Percentiles rank a stretch among this genome's conserved stretches.
phyloP scores from a whole-genome alignment of 371 early-diverging fungal species.

The Capillidium rhysosporum region DNA sequence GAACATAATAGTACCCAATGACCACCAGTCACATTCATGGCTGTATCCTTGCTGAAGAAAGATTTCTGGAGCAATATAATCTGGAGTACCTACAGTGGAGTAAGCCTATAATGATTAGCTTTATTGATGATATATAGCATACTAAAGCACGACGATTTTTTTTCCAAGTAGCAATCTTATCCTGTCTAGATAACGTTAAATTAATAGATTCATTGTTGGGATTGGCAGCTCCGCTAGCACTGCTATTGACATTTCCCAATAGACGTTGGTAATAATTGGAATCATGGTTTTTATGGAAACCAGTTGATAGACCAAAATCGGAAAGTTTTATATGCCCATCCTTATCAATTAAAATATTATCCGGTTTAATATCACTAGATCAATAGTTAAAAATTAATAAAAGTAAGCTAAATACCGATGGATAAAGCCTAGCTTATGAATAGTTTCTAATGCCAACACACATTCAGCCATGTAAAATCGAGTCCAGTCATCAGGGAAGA shows the following conservation, averaged over 20 bases:
- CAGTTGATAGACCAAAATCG: slow-evolving; percentile 96
- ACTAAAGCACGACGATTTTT: slow-evolving; percentile 74
- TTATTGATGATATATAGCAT: background rate
- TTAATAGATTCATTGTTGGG: slow-evolving; percentile 36
- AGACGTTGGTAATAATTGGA: slow-evolving; percentile 76
- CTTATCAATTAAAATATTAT: slow-evolving; percentile 66
- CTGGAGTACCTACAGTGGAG: slow-evolving; percentile 94
- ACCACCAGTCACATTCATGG: slow-evolving; percentile 99
- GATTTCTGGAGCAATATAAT: slow-evolving; percentile 95
- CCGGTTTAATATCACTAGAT: slow-evolving; percentile 66
- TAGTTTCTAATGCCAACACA: slow-evolving; percentile 80
- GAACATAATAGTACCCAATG: slow-evolving; percentile 97
- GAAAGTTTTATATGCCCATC: slow-evolving; percentile 80
- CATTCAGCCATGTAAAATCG: slow-evolving; percentile 97
- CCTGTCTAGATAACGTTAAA: slow-evolving; percentile 56
- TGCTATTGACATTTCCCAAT: slow-evolving; percentile 13
- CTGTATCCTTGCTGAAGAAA: slow-evolving; percentile 88
- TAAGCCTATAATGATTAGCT: slow-evolving; percentile 24
- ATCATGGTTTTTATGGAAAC: slow-evolving; percentile 95
- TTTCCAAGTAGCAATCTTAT: slow-evolving; percentile 90
- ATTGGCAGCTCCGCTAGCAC: slow-evolving; percentile 20
- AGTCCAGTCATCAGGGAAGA: slow-evolving; percentile 90
- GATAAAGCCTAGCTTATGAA: slow-evolving; percentile 92
- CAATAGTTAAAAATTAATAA: background rate
- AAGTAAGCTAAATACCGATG: slow-evolving; percentile 48